Percentiles rank a stretch among this genome's conserved stretches.
Evolutionary conservation across 164 flowering plant genomes (phyloP).

Genomic region (Warburgia ugandensis): DNA sequence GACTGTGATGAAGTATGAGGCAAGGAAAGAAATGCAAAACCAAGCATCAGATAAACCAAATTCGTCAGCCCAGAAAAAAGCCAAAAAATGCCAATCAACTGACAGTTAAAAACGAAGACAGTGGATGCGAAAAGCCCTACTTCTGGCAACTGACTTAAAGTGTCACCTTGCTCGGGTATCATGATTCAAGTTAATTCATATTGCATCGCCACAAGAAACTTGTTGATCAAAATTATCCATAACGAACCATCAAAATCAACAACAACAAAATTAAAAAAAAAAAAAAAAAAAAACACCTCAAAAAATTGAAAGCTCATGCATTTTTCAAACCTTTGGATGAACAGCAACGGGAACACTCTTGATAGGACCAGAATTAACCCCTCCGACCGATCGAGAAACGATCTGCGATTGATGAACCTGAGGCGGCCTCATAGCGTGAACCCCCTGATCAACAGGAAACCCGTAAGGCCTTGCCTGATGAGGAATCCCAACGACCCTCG

Average conservation of each 20-base stretch:
- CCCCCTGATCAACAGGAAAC: constrained; percentile 7
- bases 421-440: constrained; percentile 22
- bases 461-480: constrained; percentile 13
- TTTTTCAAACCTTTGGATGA: constrained; percentile 27
- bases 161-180: too few relatives aligned
- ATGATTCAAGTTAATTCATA: too few relatives aligned
- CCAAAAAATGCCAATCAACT: too few relatives aligned
- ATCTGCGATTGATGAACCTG: constrained; percentile 8
- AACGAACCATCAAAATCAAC: too few relatives aligned
- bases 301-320: too few relatives aligned
- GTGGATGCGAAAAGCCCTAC: not conserved
- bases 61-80: too few relatives aligned
- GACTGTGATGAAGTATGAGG: too few relatives aligned
- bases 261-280: not conserved
- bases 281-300: not conserved
- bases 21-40: too few relatives aligned
- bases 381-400: constrained; percentile 5
- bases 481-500: constrained; percentile 7
- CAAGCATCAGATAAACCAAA: too few relatives aligned
- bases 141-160: too few relatives aligned
- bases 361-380: constrained; percentile 7
- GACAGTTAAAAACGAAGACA: not conserved
- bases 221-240: too few relatives aligned
- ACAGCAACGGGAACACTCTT: constrained; percentile 15
- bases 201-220: too few relatives aligned